A percentile compares a stretch with the other conserved stretches of the same genome.
These are phyloP conservation scores for Phytophthora litchii DNA, from an alignment of 352 stramenopile genomes.

Conservation along the genomic window DNA sequence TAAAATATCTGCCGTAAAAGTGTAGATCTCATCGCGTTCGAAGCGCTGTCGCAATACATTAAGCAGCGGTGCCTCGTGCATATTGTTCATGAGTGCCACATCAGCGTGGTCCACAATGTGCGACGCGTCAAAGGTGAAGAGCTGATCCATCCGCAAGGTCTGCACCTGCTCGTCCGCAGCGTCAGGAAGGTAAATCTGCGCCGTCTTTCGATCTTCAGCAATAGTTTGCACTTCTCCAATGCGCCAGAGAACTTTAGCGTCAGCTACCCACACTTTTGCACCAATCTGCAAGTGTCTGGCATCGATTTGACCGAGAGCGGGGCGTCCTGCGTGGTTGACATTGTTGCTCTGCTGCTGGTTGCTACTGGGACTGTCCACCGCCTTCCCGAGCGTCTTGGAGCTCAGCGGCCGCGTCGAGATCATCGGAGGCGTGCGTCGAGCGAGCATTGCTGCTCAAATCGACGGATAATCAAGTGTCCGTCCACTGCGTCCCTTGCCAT, in stretches of 20 bases:
- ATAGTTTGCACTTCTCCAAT: conserved; percentile 75
- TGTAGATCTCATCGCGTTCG: conserved; percentile 83
- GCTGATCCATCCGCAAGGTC: conserved; percentile 52
- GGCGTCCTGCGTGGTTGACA: conserved; percentile 9
- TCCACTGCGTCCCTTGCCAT: conserved; percentile 5
- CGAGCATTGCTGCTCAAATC: conserved; percentile 19
- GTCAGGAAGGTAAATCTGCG: conserved; percentile 65
- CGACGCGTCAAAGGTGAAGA: conserved; percentile 83
- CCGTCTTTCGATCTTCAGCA: conserved; percentile 48
- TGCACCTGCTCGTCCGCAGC: conserved; percentile 66
- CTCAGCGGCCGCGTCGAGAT: conserved; percentile 29
- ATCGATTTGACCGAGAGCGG: conserved; percentile 52
- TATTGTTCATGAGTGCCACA: conserved; percentile 90
- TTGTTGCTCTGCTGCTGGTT: conserved; percentile 32
- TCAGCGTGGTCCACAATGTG: conserved; percentile 88
- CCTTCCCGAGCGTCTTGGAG: conserved; percentile 28
- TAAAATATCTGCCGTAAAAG: conserved; percentile 85
- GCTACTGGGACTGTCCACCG: conserved; percentile 26
- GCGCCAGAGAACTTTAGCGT: conserved; percentile 80
- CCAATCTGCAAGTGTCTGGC: conserved; percentile 53
- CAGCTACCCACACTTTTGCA: conserved; percentile 78
- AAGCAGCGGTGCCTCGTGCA: conserved; percentile 88
- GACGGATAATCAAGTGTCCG: conserved; percentile 9
- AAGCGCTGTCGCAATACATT: conserved; percentile 83
- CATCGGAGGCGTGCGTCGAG: conserved; percentile 13